Conservation (phyloP, 2,329 filamentous ascomycete genomes). For the Colletotrichum phormii region DNA sequence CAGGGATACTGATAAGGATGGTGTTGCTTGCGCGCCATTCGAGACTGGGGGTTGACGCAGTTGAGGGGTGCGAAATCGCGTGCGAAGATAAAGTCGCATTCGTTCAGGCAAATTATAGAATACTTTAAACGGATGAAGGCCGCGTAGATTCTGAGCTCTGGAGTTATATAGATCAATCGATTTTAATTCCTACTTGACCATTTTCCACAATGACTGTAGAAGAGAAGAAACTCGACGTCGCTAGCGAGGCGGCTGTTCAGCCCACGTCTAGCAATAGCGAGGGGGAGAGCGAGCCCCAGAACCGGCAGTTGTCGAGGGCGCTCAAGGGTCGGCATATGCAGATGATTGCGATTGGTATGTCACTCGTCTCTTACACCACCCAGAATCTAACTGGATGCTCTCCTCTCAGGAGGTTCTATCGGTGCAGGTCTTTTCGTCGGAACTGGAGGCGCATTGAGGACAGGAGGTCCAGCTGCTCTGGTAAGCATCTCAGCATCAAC, state of each 20-base stretch:
- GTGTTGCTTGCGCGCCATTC: background rate
- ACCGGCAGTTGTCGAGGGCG: background rate
- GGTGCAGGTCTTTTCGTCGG: constrained; percentile 74
- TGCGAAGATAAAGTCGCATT: background rate
- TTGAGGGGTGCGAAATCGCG: background rate
- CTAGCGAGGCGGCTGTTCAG: background rate
- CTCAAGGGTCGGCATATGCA: constrained; percentile 69
- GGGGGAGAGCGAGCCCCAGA: background rate
- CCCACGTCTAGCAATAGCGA: background rate
- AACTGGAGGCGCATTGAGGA: constrained; percentile 63
- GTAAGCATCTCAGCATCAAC: constrained; percentile 47
- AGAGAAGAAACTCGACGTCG: background rate
- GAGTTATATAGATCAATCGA: background rate
- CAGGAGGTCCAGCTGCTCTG: constrained; percentile 59
- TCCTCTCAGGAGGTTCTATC: constrained; percentile 73
- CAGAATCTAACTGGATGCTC: constrained; percentile 54
- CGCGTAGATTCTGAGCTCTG: background rate
- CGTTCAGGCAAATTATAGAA: background rate
- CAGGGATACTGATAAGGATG: background rate
- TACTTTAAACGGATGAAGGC: background rate
- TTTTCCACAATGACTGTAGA: background rate
- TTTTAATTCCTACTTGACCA: background rate
- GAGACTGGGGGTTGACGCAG: background rate
- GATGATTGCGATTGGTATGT: constrained; percentile 69
- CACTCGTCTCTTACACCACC: constrained; percentile 29